Base-by-base conservation (phyloP, 2,329 filamentous ascomycete genomes). In the Alternaria burnsii region DNA sequence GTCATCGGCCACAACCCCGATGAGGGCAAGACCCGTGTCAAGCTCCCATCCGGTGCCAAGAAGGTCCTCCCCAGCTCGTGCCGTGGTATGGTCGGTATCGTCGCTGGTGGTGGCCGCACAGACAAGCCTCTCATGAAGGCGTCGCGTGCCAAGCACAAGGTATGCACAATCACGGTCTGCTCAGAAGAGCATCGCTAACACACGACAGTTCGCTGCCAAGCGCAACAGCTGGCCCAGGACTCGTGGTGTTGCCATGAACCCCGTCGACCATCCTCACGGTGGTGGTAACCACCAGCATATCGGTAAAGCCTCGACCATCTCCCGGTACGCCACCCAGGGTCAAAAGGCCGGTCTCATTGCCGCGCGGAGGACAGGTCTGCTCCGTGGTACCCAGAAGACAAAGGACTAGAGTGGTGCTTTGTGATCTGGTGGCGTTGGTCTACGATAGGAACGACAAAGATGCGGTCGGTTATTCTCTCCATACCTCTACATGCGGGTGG, bases 161-260 rank as follows among this genome's bases (percentile, higher is more conserved):
- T 78, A 62, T 34, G 71, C 34, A 26, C 50, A 9, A 16, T 52
- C 10, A 18, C 30, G 26, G 16, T 2, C 1, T 34, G 38, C 1
- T 4, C 0, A 46, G 3, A 30, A 48, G 24, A 9, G 30, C 22
- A 0, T 52, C 16, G n/a, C 62, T 68, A 47, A 71, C 55, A 61
- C 30, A 10, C 51, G 34, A 43, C 44, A 78, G 92, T 99, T 97
- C 87, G 93, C 94, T 77, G 96, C 97, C 87, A 99, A 99, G 93
- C 93, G 95, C 83, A 98, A 99, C 93, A 94, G 90, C 82, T 99
- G 95, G 95, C 95, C 95, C 86, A 97, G 97, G 92, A 99, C 95
- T 89, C 94, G 95, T 95, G 95, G 95, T 97, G 95, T 99, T 91
- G 95, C 95, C 85, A 99, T 99, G 95, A 99, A 99, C 88, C 95